Evolutionary conservation across 2,329 filamentous ascomycete genomes (phyloP).

Genomic region (Rhexocercosporidium sp.): DNA sequence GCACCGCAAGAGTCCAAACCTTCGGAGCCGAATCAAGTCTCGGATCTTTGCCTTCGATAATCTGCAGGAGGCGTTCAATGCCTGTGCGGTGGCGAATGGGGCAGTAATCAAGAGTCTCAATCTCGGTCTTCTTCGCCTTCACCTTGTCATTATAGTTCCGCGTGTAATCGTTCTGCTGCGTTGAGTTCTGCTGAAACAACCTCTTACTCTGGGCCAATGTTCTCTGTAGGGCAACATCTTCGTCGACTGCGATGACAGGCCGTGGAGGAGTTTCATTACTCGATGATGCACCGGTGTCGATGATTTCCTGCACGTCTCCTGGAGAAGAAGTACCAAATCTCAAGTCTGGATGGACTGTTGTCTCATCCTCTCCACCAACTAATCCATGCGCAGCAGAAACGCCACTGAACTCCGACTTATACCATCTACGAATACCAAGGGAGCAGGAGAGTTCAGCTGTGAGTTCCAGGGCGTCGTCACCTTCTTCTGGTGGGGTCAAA

Average conservation of each 20-base stretch:
- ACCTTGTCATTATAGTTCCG: background rate
- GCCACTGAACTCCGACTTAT: constrained; percentile 44
- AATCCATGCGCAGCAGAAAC: constrained; percentile 47
- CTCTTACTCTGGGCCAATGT: constrained; percentile 7
- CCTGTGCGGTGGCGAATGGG: constrained; percentile 65
- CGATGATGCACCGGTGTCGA: background rate
- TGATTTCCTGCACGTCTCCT: background rate
- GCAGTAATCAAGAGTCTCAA: constrained; percentile 62
- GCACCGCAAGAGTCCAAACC: constrained; percentile 68
- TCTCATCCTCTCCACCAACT: constrained; percentile 56
- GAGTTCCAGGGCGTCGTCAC: constrained; percentile 65
- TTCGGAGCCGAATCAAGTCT: constrained; percentile 68
- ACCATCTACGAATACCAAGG: constrained; percentile 60
- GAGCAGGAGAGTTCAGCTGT: constrained; percentile 64
- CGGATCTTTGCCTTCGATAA: constrained; percentile 59
- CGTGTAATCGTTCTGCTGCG: background rate
- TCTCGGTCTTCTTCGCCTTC: no score
- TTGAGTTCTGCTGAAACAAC: background rate
- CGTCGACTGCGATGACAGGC: background rate
- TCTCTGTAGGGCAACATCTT: background rate
- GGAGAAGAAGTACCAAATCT: background rate
- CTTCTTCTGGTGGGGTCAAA: constrained; percentile 65
- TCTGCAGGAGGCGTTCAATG: constrained; percentile 66
- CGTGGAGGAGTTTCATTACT: no score
- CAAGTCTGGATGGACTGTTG: constrained; percentile 2